Evolutionary conservation across 805 yeast genomes (phyloP).

Genomic region (Cyberlindnera lachancei): DNA sequence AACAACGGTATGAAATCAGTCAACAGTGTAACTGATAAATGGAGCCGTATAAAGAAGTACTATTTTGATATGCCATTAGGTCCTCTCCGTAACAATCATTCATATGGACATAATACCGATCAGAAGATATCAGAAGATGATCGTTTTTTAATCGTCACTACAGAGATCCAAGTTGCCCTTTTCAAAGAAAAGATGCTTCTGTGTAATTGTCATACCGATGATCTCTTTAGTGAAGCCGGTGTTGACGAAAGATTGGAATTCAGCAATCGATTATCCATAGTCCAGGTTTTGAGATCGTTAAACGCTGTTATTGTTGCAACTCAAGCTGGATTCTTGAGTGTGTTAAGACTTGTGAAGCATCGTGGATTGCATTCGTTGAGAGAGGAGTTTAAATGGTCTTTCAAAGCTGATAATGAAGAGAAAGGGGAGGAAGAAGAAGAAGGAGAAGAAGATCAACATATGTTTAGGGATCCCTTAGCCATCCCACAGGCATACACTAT

Average conservation of each 20-base stretch:
- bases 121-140: too few relatives aligned
- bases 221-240: constrained; percentile 32
- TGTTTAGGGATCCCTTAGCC: too few relatives aligned
- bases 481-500: too few relatives aligned
- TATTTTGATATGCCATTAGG: constrained; percentile 10
- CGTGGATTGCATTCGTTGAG: constrained; percentile 35
- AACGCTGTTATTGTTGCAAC: constrained; percentile 35
- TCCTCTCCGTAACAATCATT: constrained; percentile 11
- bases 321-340: constrained; percentile 35
- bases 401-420: too few relatives aligned
- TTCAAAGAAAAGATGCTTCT: constrained; percentile 37
- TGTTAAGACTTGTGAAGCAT: constrained; percentile 35
- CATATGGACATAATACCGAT: too few relatives aligned
- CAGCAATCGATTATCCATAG: constrained; percentile 24
- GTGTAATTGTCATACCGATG: constrained; percentile 39
- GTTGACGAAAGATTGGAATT: constrained; percentile 7
- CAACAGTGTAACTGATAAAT: constrained; percentile 22
- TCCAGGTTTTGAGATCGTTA: constrained; percentile 30
- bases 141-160: constrained; percentile 35
- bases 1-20: constrained; percentile 1
- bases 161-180: constrained; percentile 36
- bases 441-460: too few relatives aligned
- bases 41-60: constrained; percentile 11
- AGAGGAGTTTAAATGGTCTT: constrained; percentile 28
- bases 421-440: too few relatives aligned